Evolutionary conservation across 495 filamentous ascomycete genomes (phyloP), one percentile per base, ranked within the genome.

Genomic region (Trichoderma asperelloides): DNA sequence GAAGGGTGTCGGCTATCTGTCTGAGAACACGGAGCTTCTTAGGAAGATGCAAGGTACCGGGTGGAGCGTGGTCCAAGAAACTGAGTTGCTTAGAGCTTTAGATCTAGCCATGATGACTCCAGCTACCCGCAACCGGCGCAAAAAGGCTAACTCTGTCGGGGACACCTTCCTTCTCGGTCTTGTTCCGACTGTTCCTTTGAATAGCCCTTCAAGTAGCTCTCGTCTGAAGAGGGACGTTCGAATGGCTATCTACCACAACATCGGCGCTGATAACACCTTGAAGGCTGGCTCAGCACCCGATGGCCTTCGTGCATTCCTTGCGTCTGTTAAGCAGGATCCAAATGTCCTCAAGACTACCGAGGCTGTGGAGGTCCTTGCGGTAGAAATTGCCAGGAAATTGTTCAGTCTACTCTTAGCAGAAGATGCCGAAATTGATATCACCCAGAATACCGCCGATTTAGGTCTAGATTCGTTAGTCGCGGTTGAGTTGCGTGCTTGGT

Each of bases 1-100:
- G n/a, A 73, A 74, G 21, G 76, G 70, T 40, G 69, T 76, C 15
- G 80, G 78, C 33, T 72, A 64, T 65, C 28, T 73, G n/a, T 25
- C 37, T 45, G 55, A 67, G 15, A 65, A 63, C n/a, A 1, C 4
- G 25, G 45, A 11, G 5, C 9, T 65, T 15, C 28, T 70, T 9
- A 23, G 23, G 43, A 47, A 1, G 43, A 27, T n/a, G n/a, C n/a
- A n/a, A n/a, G n/a, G n/a, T n/a, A n/a, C n/a, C n/a, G n/a, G n/a
- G n/a, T n/a, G n/a, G n/a, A n/a, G n/a, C n/a, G n/a, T n/a, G n/a
- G n/a, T n/a, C 40, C 45, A 45, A 2, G 11, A 47, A 16, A 27
- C 11, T 40, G 9, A 40, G 28, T n/a, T n/a, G n/a, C n/a, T n/a
- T n/a, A n/a, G n/a, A n/a, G n/a, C n/a, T n/a, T n/a, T n/a, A n/a